Percentiles rank a stretch among this genome's conserved stretches.
These are phyloP conservation scores for Colletotrichum sp. DNA, from an alignment of 2,329 filamentous ascomycete species.

Conservation along the genomic window DNA sequence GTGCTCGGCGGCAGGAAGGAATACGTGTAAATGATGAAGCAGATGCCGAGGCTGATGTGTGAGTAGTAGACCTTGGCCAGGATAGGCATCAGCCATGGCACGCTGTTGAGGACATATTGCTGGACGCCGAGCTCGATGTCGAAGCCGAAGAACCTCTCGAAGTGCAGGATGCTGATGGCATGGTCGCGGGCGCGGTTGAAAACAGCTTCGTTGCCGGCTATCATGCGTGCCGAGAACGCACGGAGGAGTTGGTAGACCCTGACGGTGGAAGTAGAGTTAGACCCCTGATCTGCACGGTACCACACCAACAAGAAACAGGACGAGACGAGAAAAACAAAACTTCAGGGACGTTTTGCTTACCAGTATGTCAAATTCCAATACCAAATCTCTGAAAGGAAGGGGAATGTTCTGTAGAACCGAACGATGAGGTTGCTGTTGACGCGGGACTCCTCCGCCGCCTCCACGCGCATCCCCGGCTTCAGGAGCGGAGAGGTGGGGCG, in stretches of 20 bases:
- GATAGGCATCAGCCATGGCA: slow-evolving; percentile 40
- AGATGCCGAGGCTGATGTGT: slow-evolving; percentile 49
- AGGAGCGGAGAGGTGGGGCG: slow-evolving; percentile 11
- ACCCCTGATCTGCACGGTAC: neutral
- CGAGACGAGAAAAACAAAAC: neutral
- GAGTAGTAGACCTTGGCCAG: slow-evolving; percentile 50
- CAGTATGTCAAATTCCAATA: slow-evolving; percentile 42
- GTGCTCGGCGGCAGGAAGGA: slow-evolving; percentile 43
- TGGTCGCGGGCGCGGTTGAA: slow-evolving; percentile 43
- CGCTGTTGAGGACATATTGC: slow-evolving; percentile 38
- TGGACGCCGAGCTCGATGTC: slow-evolving; percentile 46
- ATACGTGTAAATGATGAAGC: slow-evolving; percentile 53
- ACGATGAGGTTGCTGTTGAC: slow-evolving; percentile 20
- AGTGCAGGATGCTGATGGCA: slow-evolving; percentile 41
- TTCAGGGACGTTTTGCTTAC: slow-evolving; percentile 14
- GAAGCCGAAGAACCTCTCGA: slow-evolving; percentile 41
- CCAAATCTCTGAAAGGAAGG: slow-evolving; percentile 39
- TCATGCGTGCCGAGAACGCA: slow-evolving; percentile 45
- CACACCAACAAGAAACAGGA: neutral
- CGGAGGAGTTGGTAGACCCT: slow-evolving; percentile 49
- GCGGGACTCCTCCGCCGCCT: neutral
- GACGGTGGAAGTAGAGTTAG: neutral
- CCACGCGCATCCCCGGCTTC: slow-evolving; percentile 15
- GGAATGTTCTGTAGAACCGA: slow-evolving; percentile 34
- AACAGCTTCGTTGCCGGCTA: slow-evolving; percentile 40